Base-by-base conservation (phyloP, 305 asterid species). In the Ajuga reptans region DNA sequence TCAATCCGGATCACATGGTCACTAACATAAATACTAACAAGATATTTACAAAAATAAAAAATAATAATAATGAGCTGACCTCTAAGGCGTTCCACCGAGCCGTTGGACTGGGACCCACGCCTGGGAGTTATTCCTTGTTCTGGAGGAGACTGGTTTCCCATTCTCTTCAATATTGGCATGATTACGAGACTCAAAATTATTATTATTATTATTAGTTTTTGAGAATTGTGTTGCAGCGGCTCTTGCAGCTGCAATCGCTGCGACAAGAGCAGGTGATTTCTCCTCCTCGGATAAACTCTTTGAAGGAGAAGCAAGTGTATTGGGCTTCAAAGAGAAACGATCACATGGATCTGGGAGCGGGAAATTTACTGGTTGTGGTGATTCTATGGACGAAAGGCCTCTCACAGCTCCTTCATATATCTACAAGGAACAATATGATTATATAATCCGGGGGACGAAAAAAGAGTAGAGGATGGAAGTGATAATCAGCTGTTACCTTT, bases 171-270 rank as follows among this genome's bases (percentile, higher is more conserved):
- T 16, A 21, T 60, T 31, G 21, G 1, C 49, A 27, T 29, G 21
- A 6, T 21, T 59, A 10, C 59, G 47, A 18, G 67, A 64, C 41
- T 52, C 75, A 14, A 72, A 36, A 18, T 33, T 47, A 46, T 56
- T 53, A 39, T 46, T 21, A 2, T 46, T 21, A 2, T 21, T 21
- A 21, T 21, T 70, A 3, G 52, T 75, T 79, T 79, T 91, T 0
- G 89, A 77, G 72, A 83, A 91, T 54, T 89, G 98, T 2, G 89
- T 83, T 18, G 98, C 95, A 24, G 94, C 96, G 4, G 85, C 90
- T 68, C 84, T 83, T 2, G 96, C 98, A 24, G 92, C 94, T 10
- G 89, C 88, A 56, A 89, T 85, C 0, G 95, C 96, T 58, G 89
- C 88, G 39, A 52, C 79, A 4, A 91, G 89, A 64, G 65, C 72